Percentiles rank a stretch among this genome's conserved stretches.
Evolutionary conservation across 2,329 filamentous ascomycete species (phyloP).

Genomic region (Atkinsonella texensis): DNA sequence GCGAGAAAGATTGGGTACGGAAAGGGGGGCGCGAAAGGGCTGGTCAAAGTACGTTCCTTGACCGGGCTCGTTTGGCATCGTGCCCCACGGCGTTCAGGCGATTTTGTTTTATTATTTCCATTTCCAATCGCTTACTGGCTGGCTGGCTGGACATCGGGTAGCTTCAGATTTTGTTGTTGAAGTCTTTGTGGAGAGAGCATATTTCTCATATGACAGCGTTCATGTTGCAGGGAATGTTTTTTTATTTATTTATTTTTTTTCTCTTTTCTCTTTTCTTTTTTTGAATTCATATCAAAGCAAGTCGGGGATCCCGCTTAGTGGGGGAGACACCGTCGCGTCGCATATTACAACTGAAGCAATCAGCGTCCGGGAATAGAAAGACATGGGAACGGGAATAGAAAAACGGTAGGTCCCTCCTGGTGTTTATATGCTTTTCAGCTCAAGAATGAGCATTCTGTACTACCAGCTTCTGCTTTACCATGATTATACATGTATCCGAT

Average conservation of each 20-base stretch:
- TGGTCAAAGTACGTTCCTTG: constrained; percentile 2
- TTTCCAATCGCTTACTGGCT: neutral
- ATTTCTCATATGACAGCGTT: constrained; percentile 9
- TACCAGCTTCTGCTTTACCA: constrained; percentile 8
- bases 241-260: no score
- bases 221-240: constrained; percentile 9
- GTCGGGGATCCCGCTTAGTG: neutral
- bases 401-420: neutral
- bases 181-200: neutral
- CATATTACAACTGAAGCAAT: neutral
- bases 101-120: constrained; percentile 8
- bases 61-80: constrained; percentile 12
- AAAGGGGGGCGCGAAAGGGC: neutral
- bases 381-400: neutral
- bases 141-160: neutral
- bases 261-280: constrained; percentile 5
- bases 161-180: neutral
- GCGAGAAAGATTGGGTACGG: neutral
- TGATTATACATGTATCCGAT: constrained; percentile 12
- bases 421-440: neutral
- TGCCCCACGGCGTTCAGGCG: constrained; percentile 7
- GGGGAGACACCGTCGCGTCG: neutral
- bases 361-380: neutral
- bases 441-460: constrained; percentile 6
- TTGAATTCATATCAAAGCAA: constrained; percentile 4